Conservation (phyloP, 75 land plant genomes). For the Sequoiadendron giganteum region DNA sequence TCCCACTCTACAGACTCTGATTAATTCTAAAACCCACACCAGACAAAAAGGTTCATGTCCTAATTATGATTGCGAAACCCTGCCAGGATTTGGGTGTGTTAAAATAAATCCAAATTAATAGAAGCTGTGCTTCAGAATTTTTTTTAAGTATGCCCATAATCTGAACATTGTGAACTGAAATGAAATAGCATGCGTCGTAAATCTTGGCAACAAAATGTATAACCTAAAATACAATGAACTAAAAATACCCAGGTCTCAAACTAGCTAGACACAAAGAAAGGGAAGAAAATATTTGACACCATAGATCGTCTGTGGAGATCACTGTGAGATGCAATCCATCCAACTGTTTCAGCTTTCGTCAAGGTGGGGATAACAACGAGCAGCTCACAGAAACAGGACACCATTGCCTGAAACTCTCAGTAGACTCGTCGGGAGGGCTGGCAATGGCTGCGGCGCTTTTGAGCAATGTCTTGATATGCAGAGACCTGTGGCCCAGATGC, state of each 20-base stretch:
- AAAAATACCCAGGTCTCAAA: not conserved
- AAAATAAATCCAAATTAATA: not conserved
- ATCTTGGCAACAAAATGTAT: not conserved
- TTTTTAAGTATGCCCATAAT: not conserved
- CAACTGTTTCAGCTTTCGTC: constrained; percentile 44
- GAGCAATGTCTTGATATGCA: not conserved
- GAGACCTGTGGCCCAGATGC: constrained; percentile 8
- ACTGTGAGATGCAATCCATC: constrained; percentile 40
- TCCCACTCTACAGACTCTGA: not conserved
- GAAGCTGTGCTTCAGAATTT: not conserved
- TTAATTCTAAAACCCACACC: not conserved
- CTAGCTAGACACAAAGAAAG: not conserved
- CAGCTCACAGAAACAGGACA: constrained; percentile 57
- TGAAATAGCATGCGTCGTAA: not conserved
- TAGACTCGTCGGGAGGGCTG: constrained; percentile 19
- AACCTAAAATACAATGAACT: not conserved
- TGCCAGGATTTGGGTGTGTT: not conserved
- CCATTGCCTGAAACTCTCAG: constrained; percentile 47
- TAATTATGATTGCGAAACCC: not conserved
- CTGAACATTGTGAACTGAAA: not conserved
- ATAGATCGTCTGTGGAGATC: not conserved
- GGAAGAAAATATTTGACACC: constrained; percentile 1
- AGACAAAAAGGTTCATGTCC: not conserved
- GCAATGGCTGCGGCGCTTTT: not conserved
- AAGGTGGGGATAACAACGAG: constrained; percentile 45